Evolutionary conservation across 73 alveolate species (phyloP).

Genomic region (Blepharisma japonicum): DNA sequence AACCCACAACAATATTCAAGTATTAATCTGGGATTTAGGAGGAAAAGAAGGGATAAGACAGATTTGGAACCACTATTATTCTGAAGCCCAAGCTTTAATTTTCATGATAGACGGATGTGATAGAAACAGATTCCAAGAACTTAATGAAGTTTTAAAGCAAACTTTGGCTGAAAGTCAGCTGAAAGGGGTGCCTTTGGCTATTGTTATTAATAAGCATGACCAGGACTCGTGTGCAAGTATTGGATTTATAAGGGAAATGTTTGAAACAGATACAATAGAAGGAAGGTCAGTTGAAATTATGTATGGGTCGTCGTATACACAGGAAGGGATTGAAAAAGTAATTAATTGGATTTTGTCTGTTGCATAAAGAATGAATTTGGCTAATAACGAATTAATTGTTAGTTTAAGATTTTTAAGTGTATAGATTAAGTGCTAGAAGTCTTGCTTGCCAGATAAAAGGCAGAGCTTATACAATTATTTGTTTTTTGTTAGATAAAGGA

Average conservation of each 20-base stretch:
- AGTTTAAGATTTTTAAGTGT: too few species aligned
- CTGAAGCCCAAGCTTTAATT: background rate
- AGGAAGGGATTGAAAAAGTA: too few species aligned
- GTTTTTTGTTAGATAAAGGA: too few species aligned
- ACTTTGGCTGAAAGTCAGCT: background rate
- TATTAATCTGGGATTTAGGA: constrained; percentile 18
- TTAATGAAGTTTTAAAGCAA: constrained; percentile 8
- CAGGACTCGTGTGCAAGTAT: constrained; percentile 7
- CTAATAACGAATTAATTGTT: too few species aligned
- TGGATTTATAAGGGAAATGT: constrained; percentile 6
- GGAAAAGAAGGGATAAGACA: constrained; percentile 22
- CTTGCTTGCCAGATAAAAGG: too few species aligned
- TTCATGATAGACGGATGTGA: constrained; percentile 23
- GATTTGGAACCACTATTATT: constrained; percentile 15
- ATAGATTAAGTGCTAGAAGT: too few species aligned
- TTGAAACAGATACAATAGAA: background rate
- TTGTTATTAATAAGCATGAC: constrained; percentile 18
- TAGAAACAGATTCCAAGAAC: background rate
- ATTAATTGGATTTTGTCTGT: too few species aligned
- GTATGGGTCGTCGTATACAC: too few species aligned
- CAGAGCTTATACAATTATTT: too few species aligned
- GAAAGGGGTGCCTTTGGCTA: background rate
- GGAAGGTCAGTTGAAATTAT: too few species aligned
- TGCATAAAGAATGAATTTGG: too few species aligned
- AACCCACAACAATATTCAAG: background rate